These are phyloP conservation scores for Hordeum vulgare DNA, from an alignment of 176 grass and related monocot species.

Conservation along the genomic window DNA sequence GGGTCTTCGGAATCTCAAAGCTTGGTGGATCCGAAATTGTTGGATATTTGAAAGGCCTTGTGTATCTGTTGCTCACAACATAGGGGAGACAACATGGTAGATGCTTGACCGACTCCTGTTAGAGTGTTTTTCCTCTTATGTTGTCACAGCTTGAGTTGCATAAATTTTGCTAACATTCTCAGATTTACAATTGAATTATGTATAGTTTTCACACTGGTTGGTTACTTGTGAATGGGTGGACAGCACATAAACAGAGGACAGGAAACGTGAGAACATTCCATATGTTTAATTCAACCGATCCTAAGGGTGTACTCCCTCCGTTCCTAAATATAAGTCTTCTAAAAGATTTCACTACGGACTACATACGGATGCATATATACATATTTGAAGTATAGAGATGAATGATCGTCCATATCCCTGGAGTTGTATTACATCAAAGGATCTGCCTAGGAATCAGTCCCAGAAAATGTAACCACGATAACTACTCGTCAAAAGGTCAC, in stretches of 20 bases:
- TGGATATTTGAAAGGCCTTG: constrained; percentile 84
- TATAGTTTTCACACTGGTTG: background rate
- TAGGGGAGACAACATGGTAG: background rate
- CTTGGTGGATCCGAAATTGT: constrained; percentile 98
- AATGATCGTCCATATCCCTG: too few relatives aligned
- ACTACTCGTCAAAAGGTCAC: background rate
- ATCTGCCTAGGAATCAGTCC: background rate
- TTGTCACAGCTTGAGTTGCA: background rate
- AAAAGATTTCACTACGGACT: too few relatives aligned
- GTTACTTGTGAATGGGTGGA: background rate
- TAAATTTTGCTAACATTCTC: background rate
- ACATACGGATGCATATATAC: too few relatives aligned
- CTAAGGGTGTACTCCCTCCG: too few relatives aligned
- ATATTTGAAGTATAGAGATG: too few relatives aligned
- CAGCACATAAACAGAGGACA: background rate
- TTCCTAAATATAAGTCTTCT: too few relatives aligned
- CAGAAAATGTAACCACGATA: background rate
- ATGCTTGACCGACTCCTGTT: background rate
- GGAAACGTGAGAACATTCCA: background rate
- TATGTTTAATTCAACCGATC: background rate
- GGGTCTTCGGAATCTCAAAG: constrained; percentile 90
- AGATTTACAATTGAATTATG: background rate
- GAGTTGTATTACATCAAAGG: background rate
- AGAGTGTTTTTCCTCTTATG: background rate
- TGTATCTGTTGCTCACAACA: constrained; percentile 80